Evolutionary conservation across 2,329 filamentous ascomycete genomes (phyloP).

Genomic region (Aspergillus bombycis): DNA sequence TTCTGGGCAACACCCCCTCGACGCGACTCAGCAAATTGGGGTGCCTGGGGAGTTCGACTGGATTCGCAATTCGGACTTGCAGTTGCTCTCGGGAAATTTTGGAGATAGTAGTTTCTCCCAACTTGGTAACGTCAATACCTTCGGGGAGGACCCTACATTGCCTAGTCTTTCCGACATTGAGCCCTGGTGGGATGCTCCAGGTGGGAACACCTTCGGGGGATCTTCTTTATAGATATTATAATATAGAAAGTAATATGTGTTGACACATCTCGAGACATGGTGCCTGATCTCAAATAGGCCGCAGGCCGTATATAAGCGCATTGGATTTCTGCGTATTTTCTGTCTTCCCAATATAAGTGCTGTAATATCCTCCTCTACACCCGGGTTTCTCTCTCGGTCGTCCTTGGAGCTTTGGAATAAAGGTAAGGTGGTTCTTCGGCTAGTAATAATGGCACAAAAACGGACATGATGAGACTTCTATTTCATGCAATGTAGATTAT

Average conservation of each 20-base stretch:
- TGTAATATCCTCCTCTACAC: too few relatives aligned
- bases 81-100: constrained; percentile 27
- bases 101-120: constrained; percentile 23
- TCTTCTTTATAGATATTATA: constrained; percentile 21
- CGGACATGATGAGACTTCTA: too few relatives aligned
- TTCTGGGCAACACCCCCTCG: constrained; percentile 2
- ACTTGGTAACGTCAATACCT: constrained; percentile 15
- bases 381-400: too few relatives aligned
- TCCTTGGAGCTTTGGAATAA: too few relatives aligned
- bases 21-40: constrained; percentile 15
- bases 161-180: constrained; percentile 33
- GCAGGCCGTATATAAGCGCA: neutral
- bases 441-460: too few relatives aligned
- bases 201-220: constrained; percentile 20
- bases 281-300: neutral
- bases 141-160: constrained; percentile 16
- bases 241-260: neutral
- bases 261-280: neutral
- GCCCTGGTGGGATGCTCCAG: constrained; percentile 36
- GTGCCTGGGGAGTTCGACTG: constrained; percentile 30
- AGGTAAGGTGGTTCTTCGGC: too few relatives aligned
- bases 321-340: neutral
- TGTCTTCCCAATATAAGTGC: neutral
- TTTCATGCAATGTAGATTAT: neutral
- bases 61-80: constrained; percentile 33